Evolutionary conservation across 495 filamentous ascomycete species (phyloP).

Genomic region (Talaromyces trachyspermus): DNA sequence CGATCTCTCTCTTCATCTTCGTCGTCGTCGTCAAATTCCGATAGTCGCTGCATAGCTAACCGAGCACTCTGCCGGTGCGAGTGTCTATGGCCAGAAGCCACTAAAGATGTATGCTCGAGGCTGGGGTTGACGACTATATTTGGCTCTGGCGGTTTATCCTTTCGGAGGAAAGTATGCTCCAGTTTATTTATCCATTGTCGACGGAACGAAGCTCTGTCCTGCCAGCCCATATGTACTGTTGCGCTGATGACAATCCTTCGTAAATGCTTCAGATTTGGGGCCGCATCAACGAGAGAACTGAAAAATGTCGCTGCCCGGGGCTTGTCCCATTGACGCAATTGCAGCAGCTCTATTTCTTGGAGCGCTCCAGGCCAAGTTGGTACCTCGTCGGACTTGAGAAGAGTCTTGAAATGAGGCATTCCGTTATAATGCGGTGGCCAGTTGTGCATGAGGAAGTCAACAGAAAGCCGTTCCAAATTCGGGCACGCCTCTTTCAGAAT

Average conservation of each 20-base stretch:
- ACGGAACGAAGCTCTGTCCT: slow-evolving; percentile 65
- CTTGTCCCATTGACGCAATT: slow-evolving; percentile 63
- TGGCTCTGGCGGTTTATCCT: slow-evolving; percentile 30
- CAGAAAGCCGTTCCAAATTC: slow-evolving; percentile 55
- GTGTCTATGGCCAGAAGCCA: slow-evolving; percentile 5
- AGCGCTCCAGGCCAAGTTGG: slow-evolving; percentile 71
- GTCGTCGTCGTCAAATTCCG: slow-evolving; percentile 16
- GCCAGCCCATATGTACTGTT: slow-evolving; percentile 69
- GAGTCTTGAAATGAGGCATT: slow-evolving; percentile 59
- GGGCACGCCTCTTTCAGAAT: slow-evolving; percentile 55
- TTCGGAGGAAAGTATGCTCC: slow-evolving; percentile 56
- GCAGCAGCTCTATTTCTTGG: slow-evolving; percentile 59
- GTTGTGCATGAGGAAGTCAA: slow-evolving; percentile 66
- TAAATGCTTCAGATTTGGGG: slow-evolving; percentile 52
- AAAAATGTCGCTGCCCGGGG: slow-evolving; percentile 67
- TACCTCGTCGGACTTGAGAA: slow-evolving; percentile 51
- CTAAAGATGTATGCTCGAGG: slow-evolving; percentile 1
- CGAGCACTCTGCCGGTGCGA: slow-evolving; percentile 38
- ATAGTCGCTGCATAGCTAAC: slow-evolving; percentile 24
- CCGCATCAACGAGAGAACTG: slow-evolving; percentile 62
- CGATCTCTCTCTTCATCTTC: slow-evolving; percentile 5
- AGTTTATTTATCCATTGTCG: slow-evolving; percentile 63
- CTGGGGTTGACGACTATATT: not conserved
- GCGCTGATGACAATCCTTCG: slow-evolving; percentile 61
- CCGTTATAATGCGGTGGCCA: slow-evolving; percentile 54